Percentiles rank a stretch among this genome's conserved stretches.
These are phyloP conservation scores for Russula virescens DNA, from an alignment of 768 basidiomycete genomes.

Conservation along the genomic window DNA sequence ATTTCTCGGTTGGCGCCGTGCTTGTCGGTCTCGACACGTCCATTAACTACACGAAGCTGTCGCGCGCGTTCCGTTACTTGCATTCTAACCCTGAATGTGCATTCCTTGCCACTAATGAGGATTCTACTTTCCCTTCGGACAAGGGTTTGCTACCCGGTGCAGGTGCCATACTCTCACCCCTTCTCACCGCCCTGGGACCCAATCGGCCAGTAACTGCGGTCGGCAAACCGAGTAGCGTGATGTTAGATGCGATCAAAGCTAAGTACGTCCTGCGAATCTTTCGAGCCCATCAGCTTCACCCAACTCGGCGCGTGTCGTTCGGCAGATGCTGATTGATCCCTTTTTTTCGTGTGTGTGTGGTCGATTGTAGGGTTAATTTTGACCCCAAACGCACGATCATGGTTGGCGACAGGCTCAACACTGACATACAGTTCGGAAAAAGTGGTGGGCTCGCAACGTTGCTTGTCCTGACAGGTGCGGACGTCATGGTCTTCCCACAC, in stretches of 20 bases:
- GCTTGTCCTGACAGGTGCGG: slow-evolving; percentile 84
- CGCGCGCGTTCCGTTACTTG: slow-evolving; percentile 88
- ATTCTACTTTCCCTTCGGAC: slow-evolving; percentile 83
- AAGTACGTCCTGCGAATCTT: slow-evolving; percentile 39
- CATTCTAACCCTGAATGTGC: slow-evolving; percentile 70
- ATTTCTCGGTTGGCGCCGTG: slow-evolving; percentile 83
- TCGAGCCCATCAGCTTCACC: neutral
- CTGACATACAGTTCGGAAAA: slow-evolving; percentile 92
- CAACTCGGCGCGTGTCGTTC: slow-evolving; percentile 1
- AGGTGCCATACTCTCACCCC: slow-evolving; percentile 77
- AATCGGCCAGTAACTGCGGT: slow-evolving; percentile 63
- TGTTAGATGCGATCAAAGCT: slow-evolving; percentile 89
- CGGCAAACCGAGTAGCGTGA: slow-evolving; percentile 86
- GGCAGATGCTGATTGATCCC: slow-evolving; percentile 4
- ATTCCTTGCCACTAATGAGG: slow-evolving; percentile 90
- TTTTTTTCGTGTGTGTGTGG: neutral
- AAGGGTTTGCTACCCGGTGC: slow-evolving; percentile 75
- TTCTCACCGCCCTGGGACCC: slow-evolving; percentile 59
- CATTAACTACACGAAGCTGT: slow-evolving; percentile 91
- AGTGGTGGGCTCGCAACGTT: slow-evolving; percentile 81
- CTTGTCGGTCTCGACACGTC: slow-evolving; percentile 86
- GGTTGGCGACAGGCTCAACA: slow-evolving; percentile 93
- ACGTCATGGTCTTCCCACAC: neutral
- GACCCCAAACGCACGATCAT: slow-evolving; percentile 86
- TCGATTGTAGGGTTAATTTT: slow-evolving; percentile 61